Percentiles rank a stretch among this genome's conserved stretches.
phyloP scores from a whole-genome alignment of 2,329 filamentous ascomycete genomes.

The Esteya vermicola region DNA sequence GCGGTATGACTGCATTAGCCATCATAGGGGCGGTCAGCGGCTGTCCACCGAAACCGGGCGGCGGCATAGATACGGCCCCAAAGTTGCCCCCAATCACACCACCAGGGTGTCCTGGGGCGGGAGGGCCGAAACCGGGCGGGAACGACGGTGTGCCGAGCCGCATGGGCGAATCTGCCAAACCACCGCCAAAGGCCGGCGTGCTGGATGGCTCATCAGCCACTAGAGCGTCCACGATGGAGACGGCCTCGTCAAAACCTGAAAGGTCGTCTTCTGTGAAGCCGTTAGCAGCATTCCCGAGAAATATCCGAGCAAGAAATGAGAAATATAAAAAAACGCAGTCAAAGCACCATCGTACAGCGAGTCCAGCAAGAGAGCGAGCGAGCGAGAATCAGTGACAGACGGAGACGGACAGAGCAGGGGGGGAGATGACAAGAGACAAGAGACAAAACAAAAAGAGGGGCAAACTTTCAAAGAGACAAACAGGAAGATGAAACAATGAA shows the following conservation, averaged over 20 bases:
- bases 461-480: neutral
- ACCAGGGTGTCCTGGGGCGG: no score
- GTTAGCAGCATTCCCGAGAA: neutral
- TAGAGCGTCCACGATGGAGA: constrained; percentile 51
- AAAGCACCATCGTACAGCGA: neutral
- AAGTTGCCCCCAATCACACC: no score
- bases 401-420: neutral
- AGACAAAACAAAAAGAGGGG: constrained; percentile 12
- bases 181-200: constrained; percentile 1
- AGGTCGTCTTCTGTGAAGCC: constrained; percentile 43
- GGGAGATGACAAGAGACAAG: constrained; percentile 5
- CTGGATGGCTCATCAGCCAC: constrained; percentile 45
- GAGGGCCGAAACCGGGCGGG: constrained; percentile 34
- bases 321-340: neutral
- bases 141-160: constrained; percentile 13
- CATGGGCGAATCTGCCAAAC: constrained; percentile 17
- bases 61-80: constrained; percentile 13
- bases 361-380: neutral
- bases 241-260: constrained; percentile 46
- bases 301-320: neutral
- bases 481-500: neutral
- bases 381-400: neutral
- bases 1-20: no score
- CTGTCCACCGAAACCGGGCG: constrained; percentile 15
- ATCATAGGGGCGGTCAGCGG: no score